phyloP scores from a whole-genome alignment of 75 land plant genomes.

The Selaginella moellendorffii region DNA sequence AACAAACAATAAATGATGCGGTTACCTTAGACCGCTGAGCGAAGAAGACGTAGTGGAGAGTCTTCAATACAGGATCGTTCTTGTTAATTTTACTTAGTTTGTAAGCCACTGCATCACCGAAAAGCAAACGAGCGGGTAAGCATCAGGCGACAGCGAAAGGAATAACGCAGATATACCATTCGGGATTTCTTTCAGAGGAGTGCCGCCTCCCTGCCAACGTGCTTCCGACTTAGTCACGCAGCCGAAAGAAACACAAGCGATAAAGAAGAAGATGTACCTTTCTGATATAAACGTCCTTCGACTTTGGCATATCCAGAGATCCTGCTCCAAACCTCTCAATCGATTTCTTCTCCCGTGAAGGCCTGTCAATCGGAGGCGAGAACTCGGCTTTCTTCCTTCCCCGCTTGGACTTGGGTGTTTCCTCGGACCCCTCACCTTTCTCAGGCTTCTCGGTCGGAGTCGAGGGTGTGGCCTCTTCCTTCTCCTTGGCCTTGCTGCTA shows the following conservation, averaged over 20 bases:
- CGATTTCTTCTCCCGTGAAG: not conserved
- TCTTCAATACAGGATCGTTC: not conserved
- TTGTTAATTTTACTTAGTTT: not conserved
- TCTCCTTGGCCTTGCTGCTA: not conserved
- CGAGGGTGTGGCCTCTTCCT: not conserved
- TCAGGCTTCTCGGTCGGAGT: not conserved
- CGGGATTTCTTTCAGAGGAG: not conserved
- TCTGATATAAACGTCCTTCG: not conserved
- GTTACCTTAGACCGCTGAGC: not conserved
- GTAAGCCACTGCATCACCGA: not conserved
- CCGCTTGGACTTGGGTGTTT: not conserved
- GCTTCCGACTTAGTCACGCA: not conserved
- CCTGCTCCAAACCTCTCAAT: not conserved
- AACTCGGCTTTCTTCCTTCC: not conserved
- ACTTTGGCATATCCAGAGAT: not conserved
- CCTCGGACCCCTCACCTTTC: not conserved
- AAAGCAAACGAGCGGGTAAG: not conserved
- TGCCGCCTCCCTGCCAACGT: not conserved
- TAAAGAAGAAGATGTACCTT: not conserved
- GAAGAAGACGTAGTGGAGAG: not conserved
- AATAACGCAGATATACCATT: not conserved
- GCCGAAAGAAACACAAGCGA: too few species aligned
- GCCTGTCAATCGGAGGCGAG: not conserved
- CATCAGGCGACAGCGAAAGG: too few species aligned
- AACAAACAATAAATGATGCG: not conserved